Conservation (phyloP, 23 red algal genomes). For the Gracilaria vermiculophylla region DNA sequence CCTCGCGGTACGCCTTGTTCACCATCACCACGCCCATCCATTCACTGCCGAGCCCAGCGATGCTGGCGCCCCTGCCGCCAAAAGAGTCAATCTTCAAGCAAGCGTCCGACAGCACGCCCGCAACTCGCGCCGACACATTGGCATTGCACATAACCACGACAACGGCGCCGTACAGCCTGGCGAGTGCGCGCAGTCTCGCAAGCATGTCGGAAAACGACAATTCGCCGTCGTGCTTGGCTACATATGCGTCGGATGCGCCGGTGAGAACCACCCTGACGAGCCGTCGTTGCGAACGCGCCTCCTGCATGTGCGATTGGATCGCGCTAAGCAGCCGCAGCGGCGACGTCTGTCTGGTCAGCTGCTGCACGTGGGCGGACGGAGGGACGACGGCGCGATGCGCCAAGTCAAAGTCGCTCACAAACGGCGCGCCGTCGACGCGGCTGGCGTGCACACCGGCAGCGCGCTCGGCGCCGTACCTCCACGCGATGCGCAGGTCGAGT, state of each 20-base stretch:
- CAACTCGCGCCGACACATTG: not conserved
- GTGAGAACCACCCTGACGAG: constrained; percentile 3
- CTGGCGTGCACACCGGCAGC: too few relatives aligned
- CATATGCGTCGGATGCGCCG: not conserved
- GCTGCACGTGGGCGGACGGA: not conserved
- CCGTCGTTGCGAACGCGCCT: not conserved
- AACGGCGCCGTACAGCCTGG: constrained; percentile 29
- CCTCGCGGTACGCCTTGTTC: constrained; percentile 35
- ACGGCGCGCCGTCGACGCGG: not conserved
- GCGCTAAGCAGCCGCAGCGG: not conserved
- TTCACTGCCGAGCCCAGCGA: constrained; percentile 57
- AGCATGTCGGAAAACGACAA: not conserved
- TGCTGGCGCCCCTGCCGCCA: constrained; percentile 54
- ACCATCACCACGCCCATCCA: constrained; percentile 68
- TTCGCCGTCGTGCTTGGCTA: not conserved
- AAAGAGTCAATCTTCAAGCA: constrained; percentile 65
- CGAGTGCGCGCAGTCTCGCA: constrained; percentile 24
- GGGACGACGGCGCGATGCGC: not conserved
- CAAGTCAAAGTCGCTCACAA: constrained; percentile 39
- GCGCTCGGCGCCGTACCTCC: constrained; percentile 46
- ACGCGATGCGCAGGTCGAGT: constrained; percentile 67
- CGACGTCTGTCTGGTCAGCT: not conserved
- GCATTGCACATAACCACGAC: constrained; percentile 9
- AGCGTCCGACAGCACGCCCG: constrained; percentile 19
- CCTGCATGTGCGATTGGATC: not conserved